Evolutionary conservation across 257 asterid species (phyloP).

Genomic region (Nicotiana knightiana): DNA sequence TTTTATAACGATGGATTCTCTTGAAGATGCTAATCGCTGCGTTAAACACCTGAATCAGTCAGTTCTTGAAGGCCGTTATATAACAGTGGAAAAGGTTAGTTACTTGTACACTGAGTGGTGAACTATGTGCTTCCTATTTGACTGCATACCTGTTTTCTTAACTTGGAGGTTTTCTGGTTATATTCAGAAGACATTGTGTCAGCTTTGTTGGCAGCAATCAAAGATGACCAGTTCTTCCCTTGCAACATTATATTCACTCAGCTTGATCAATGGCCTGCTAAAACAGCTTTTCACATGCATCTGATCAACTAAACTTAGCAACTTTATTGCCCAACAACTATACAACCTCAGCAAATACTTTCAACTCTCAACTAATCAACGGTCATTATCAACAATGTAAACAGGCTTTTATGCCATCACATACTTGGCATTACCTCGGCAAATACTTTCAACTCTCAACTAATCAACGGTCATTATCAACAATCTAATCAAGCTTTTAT

Average conservation of each 20-base stretch:
- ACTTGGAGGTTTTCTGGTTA: slow-evolving; percentile 93
- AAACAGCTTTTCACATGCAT: slow-evolving; percentile 92
- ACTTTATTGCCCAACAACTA: slow-evolving; percentile 88
- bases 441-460: slow-evolving; percentile 81
- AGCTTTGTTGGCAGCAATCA: slow-evolving; percentile 96
- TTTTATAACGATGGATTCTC: slow-evolving; percentile 34
- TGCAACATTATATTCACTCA: slow-evolving; percentile 63
- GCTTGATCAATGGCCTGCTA: slow-evolving; percentile 65
- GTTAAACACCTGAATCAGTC: slow-evolving; percentile 33
- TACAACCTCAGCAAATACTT: slow-evolving; percentile 88
- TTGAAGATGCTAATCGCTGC: slow-evolving; percentile 37
- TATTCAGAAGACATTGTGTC: slow-evolving; percentile 92
- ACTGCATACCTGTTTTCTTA: slow-evolving; percentile 53
- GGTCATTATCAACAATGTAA: slow-evolving; percentile 91
- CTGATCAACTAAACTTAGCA: slow-evolving; percentile 92
- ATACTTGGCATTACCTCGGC: slow-evolving; percentile 49
- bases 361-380: slow-evolving; percentile 91
- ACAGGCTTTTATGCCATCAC: slow-evolving; percentile 89
- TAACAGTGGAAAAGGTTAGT: slow-evolving; percentile 93
- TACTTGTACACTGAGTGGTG: slow-evolving; percentile 24
- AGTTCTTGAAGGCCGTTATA: slow-evolving; percentile 38
- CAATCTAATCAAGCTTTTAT: slow-evolving; percentile 87
- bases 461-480: slow-evolving; percentile 90
- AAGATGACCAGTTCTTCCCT: slow-evolving; percentile 94
- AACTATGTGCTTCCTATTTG: slow-evolving; percentile 25